Conservation (phyloP, 371 early-diverging fungal species). For the Mortierella sp. region DNA sequence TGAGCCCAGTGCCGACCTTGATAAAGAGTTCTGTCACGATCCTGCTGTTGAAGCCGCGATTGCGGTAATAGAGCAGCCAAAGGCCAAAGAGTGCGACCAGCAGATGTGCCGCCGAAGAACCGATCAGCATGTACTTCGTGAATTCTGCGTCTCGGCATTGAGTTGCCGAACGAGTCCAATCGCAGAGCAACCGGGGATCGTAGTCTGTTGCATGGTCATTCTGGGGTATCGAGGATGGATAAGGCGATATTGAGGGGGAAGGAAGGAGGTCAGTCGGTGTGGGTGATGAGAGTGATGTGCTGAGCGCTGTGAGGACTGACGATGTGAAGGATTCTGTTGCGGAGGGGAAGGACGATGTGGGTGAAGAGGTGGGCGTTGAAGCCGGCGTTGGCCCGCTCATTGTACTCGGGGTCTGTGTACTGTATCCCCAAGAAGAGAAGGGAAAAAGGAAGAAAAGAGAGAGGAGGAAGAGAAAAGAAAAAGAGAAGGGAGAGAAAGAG, state of each 20-base stretch:
- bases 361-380: background rate
- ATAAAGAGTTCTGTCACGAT: conserved; percentile 43
- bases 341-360: background rate
- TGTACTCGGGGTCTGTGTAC: background rate
- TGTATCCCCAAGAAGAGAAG: background rate
- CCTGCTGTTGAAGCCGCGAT: conserved; percentile 40
- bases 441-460: background rate
- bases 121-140: conserved; percentile 29
- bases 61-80: conserved; percentile 42
- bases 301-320: background rate
- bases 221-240: background rate
- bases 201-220: background rate
- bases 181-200: conserved; percentile 22
- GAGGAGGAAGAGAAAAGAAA: background rate
- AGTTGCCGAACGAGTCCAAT: conserved; percentile 33
- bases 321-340: conserved; percentile 10
- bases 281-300: conserved; percentile 1
- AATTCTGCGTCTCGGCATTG: conserved; percentile 40
- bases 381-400: conserved; percentile 14
- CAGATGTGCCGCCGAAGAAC: conserved; percentile 29
- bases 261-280: conserved; percentile 6
- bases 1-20: conserved; percentile 39
- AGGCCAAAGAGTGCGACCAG: conserved; percentile 24
- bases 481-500: background rate
- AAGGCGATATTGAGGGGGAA: background rate